Evolutionary conservation across 2,329 filamentous ascomycete genomes (phyloP).

Genomic region (Simplicillium aogashimaense): DNA sequence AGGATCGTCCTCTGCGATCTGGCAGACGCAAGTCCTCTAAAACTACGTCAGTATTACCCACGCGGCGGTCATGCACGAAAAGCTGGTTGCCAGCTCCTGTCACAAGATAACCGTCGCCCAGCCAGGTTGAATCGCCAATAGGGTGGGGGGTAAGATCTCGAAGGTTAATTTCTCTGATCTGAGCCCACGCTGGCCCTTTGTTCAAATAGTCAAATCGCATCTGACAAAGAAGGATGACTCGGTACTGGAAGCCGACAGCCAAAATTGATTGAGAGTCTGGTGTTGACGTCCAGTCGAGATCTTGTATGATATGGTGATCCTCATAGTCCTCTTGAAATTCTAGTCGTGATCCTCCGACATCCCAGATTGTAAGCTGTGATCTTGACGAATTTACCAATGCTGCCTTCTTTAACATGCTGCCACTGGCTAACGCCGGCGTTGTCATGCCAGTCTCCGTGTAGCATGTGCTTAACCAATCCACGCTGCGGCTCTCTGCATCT

Average conservation of each 20-base stretch:
- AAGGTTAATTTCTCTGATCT: slow-evolving; percentile 73
- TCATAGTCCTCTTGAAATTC: slow-evolving; percentile 73
- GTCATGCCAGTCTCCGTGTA: slow-evolving; percentile 68
- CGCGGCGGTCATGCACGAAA: slow-evolving; percentile 71
- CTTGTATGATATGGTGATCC: slow-evolving; percentile 64
- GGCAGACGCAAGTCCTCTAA: slow-evolving; percentile 41
- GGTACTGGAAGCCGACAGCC: slow-evolving; percentile 85
- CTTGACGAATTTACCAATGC: slow-evolving; percentile 67
- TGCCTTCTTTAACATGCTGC: slow-evolving; percentile 77
- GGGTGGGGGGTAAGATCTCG: slow-evolving; percentile 77
- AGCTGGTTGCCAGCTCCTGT: slow-evolving; percentile 88
- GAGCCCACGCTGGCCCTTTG: slow-evolving; percentile 79
- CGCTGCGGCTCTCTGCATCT: slow-evolving; percentile 42
- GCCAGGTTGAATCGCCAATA: slow-evolving; percentile 89
- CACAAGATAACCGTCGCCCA: slow-evolving; percentile 74
- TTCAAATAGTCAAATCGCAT: slow-evolving; percentile 89
- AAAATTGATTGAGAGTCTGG: slow-evolving; percentile 82
- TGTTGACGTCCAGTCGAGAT: slow-evolving; percentile 90
- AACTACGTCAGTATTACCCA: slow-evolving; percentile 53
- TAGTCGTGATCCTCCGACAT: slow-evolving; percentile 68
- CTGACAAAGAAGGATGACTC: slow-evolving; percentile 73
- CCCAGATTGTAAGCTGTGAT: slow-evolving; percentile 82
- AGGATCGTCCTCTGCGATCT: slow-evolving; percentile 36
- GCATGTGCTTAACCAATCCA: slow-evolving; percentile 78
- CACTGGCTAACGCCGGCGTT: slow-evolving; percentile 69